Base-by-base conservation (phyloP, 805 yeast genomes). In the Blastobotrys muscicola region DNA sequence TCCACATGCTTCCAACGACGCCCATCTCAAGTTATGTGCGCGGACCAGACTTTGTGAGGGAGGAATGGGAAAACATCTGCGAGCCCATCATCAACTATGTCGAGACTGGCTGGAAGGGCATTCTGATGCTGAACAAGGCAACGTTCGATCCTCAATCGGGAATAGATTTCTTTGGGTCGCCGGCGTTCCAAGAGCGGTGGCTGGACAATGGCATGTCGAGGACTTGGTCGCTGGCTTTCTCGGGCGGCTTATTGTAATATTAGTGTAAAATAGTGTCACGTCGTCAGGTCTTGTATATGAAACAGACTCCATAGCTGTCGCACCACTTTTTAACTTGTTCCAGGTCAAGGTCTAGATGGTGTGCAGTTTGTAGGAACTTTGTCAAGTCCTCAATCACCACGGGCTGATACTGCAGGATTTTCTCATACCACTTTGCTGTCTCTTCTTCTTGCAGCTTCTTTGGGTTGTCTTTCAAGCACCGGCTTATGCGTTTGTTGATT, bases 201-300 rank as follows among this genome's bases (percentile, higher is more conserved):
- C 72, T 87, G 40, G 95, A 87, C 56, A 72, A 72, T 46, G 96
- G 95, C 1, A 85, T 82, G 72, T 77, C 89, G 20, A 67, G 78
- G 46, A 80, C 95, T 0, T 86, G 95, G 94, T 75, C 86, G 1
- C 66, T 85, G 46, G 78, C 92, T 0, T 85, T 74, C 54, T 69
- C 83, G 40, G 51, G 43, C 9, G 45, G 43, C 3, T 11, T 36
- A 9, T 16, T 12, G 33, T 31, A 31, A 5, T 20, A 6, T 20
- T 20, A 20, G 26, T 20, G 26, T 20, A 20, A 4, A 20, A 4
- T 20, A 20, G 26, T 20, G 26, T 20, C 26, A 20, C 6, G 6
- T 20, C 26, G 26, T 20, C 26, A 20, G 26, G 26, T 20, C 26
- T 20, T 20, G 26, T 20, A 20, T 4, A 20, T 20, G 26, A 20